phyloP scores from a whole-genome alignment of 441 rosid species.

The Jatropha multifida region DNA sequence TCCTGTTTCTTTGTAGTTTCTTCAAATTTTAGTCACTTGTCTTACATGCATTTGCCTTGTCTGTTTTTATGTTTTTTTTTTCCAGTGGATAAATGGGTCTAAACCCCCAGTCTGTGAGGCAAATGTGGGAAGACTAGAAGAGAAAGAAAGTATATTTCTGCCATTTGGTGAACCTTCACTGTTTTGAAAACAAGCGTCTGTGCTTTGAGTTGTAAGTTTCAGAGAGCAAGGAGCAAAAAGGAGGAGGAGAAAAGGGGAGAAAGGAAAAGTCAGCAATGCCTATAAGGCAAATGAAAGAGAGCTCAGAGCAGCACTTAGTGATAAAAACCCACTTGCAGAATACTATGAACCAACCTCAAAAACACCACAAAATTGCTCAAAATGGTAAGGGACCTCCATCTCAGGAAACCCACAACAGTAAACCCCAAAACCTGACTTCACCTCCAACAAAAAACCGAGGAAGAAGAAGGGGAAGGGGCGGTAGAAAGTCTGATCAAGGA shows the following conservation, averaged over 20 bases:
- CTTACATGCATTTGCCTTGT: slow-evolving; percentile 47
- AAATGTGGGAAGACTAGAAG: slow-evolving; percentile 26
- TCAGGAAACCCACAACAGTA: slow-evolving; percentile 39
- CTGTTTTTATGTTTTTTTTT: slow-evolving; percentile 19
- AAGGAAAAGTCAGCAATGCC: slow-evolving; percentile 54
- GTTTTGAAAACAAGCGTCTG: slow-evolving; percentile 20
- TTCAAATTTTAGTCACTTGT: slow-evolving; percentile 26
- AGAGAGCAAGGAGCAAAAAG: slow-evolving; percentile 2
- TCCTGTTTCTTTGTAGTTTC: slow-evolving; percentile 28
- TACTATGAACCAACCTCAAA: slow-evolving; percentile 54
- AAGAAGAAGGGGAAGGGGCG: slow-evolving; percentile 95
- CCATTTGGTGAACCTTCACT: slow-evolving; percentile 41
- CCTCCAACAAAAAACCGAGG: slow-evolving; percentile 66
- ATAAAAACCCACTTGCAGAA: slow-evolving; percentile 67
- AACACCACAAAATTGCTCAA: slow-evolving; percentile 56
- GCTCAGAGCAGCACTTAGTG: slow-evolving; percentile 66
- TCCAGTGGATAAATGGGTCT: slow-evolving; percentile 20
- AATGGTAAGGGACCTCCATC: slow-evolving; percentile 70
- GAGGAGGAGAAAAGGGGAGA: neutral
- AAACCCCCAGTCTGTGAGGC: slow-evolving; percentile 23
- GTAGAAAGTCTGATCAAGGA: slow-evolving; percentile 84
- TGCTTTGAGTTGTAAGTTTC: slow-evolving; percentile 21
- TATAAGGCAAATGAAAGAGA: slow-evolving; percentile 81
- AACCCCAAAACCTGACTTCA: slow-evolving; percentile 53
- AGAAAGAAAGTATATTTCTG: slow-evolving; percentile 32